phyloP scores from a whole-genome alignment of 495 filamentous ascomycete genomes.

The Aspergillus kassunensis region DNA sequence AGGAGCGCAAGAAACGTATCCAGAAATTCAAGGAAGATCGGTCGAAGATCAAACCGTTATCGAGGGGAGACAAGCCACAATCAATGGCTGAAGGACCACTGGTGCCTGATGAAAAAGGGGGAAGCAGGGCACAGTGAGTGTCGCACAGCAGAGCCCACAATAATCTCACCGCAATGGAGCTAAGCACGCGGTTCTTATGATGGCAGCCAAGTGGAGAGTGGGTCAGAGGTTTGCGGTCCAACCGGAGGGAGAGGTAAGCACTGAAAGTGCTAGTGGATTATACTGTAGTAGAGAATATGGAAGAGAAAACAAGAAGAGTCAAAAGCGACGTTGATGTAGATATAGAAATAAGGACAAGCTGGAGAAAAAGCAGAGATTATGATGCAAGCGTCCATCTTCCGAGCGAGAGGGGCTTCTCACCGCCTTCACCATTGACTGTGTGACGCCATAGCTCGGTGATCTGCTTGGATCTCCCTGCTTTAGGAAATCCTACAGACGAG shows the following conservation, averaged over 20 bases:
- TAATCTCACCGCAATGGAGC: not conserved
- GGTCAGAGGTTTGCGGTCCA: conserved; percentile 2
- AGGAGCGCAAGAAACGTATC: not conserved
- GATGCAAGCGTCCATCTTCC: conserved; percentile 2
- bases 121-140: too few species aligned
- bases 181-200: conserved; percentile 5
- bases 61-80: not conserved
- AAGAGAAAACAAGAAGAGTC: not conserved
- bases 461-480: not conserved
- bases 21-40: not conserved
- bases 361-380: not conserved
- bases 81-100: not conserved
- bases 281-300: too few species aligned
- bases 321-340: too few species aligned
- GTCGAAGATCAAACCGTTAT: not conserved
- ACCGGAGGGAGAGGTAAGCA: not conserved
- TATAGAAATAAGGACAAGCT: not conserved
- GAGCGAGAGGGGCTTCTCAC: conserved; percentile 4
- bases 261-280: too few species aligned
- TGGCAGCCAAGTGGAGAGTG: conserved; percentile 9
- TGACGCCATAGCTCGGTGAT: not conserved
- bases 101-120: conserved; percentile 6
- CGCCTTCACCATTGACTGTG: conserved; percentile 1
- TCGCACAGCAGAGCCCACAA: not conserved
- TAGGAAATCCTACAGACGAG: not conserved